phyloP scores from a whole-genome alignment of 2,329 filamentous ascomycete genomes.

The Laburnicola sp. region DNA sequence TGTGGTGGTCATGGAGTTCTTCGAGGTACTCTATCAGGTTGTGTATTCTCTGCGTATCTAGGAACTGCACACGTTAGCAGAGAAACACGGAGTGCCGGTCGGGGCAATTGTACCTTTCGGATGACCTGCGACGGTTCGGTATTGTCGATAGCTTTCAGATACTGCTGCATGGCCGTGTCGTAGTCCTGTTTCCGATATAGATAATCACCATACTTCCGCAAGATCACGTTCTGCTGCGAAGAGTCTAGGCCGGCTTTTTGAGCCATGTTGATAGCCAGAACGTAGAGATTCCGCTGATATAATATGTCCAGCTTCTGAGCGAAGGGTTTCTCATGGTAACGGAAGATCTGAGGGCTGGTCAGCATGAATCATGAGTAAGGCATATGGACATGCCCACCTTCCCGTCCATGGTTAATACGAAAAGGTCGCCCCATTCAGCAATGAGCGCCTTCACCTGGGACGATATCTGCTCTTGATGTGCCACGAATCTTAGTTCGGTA shows the following conservation, averaged over 20 bases:
- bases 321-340: slow-evolving; percentile 87
- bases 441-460: slow-evolving; percentile 80
- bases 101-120: slow-evolving; percentile 64
- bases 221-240: slow-evolving; percentile 86
- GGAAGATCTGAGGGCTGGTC: slow-evolving; percentile 64
- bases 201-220: slow-evolving; percentile 90
- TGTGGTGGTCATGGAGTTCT: slow-evolving; percentile 90
- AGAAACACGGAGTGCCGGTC: neutral
- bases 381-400: slow-evolving; percentile 63
- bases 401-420: slow-evolving; percentile 86
- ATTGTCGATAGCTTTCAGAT: slow-evolving; percentile 91
- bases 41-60: slow-evolving; percentile 96
- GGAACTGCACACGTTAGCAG: slow-evolving; percentile 60
- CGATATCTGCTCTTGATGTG: slow-evolving; percentile 82
- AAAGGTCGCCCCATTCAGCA: slow-evolving; percentile 87
- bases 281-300: slow-evolving; percentile 91
- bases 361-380: neutral
- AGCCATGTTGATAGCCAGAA: slow-evolving; percentile 87
- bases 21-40: slow-evolving; percentile 97
- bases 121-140: slow-evolving; percentile 97
- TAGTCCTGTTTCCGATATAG: slow-evolving; percentile 94
- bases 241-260: slow-evolving; percentile 82
- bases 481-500: slow-evolving; percentile 84
- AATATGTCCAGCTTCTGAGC: slow-evolving; percentile 91
- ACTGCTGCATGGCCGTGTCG: slow-evolving; percentile 98